phyloP scores from a whole-genome alignment of 148 eudicot genomes.

The Fagopyrum homotropicum region DNA sequence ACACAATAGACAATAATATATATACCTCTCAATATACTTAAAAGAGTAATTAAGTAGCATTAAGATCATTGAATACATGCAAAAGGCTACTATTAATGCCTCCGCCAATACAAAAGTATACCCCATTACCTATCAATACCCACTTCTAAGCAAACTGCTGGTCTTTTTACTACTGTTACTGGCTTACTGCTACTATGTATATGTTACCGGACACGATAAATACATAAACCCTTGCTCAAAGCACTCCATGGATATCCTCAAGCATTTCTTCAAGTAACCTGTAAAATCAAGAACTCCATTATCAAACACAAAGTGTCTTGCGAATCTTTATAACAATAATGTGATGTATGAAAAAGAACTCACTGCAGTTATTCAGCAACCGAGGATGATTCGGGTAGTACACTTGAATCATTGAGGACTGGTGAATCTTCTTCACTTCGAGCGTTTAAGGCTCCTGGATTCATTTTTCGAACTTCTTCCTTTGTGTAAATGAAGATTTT shows the following conservation, averaged over 20 bases:
- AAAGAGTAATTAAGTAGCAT: background rate
- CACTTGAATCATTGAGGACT: conserved; percentile 21
- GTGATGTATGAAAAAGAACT: background rate
- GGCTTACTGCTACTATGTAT: conserved; percentile 3
- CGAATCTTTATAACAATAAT: background rate
- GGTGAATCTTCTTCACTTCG: conserved; percentile 49
- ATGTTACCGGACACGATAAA: background rate
- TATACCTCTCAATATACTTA: too few relatives aligned
- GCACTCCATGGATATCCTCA: background rate
- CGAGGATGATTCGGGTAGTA: background rate
- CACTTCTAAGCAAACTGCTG: background rate
- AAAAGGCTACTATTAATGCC: conserved; percentile 2
- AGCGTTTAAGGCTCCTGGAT: conserved; percentile 50
- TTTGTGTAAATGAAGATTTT: conserved; percentile 81
- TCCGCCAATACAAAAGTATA: conserved; percentile 8
- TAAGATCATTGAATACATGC: background rate
- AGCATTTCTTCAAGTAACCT: background rate
- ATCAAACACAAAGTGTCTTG: background rate
- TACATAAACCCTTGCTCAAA: background rate
- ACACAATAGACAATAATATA: too few relatives aligned
- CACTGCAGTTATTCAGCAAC: conserved; percentile 3
- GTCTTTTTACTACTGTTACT: background rate
- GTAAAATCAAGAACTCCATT: background rate
- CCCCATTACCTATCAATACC: conserved; percentile 12
- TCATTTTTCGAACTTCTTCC: conserved; percentile 91